Evolutionary conservation across 1,284 basidiomycete genomes (phyloP), one percentile per base, ranked within the genome.

Genomic region (Stereum hirsutum): DNA sequence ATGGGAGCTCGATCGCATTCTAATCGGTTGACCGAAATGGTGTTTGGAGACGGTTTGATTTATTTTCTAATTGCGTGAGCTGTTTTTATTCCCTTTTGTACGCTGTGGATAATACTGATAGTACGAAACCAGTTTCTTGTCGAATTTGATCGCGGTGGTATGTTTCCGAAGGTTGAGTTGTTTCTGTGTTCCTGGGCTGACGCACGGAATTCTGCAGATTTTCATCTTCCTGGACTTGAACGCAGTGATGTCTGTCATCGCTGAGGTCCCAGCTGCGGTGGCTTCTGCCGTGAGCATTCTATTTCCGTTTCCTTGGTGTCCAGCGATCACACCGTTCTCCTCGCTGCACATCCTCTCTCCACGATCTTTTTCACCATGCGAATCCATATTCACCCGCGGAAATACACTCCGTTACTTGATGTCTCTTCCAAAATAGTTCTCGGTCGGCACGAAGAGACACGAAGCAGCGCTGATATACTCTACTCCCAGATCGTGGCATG

Each of bases 21-120:
- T 47, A 61, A 27, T 66, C 72, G 64, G 39, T 73, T 85, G 21
- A 73, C 81, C 28, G 66, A 61, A 24, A 68, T 85, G 43, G 78
- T 85, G 46, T 84, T 85, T 54, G 62, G 64, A 6, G 81, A 85
- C 52, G 81, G 82, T 11, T 56, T 87, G 40, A 78, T 84, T 43
- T 86, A 78, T 63, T 87, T 87, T 57, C 60, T 76, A 45, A 74
- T 86, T 44, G 84, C 81, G 77, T 84, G 56, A 58, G 81, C n/a
- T n/a, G n/a, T n/a, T 66, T 44, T 10, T 6, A 15, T 14, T 12
- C 27, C 21, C 21, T 6, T n/a, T 45, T 20, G 27, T 7, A 41
- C 27, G 44, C 21, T 10, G 3, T 8, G 3, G 33, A 34, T 10
- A 12, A 2, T 14, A 20, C 15, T 34, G 15, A 17, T 34, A 24